Evolutionary conservation across 768 basidiomycete genomes (phyloP).

Genomic region (Pisolithus albus): DNA sequence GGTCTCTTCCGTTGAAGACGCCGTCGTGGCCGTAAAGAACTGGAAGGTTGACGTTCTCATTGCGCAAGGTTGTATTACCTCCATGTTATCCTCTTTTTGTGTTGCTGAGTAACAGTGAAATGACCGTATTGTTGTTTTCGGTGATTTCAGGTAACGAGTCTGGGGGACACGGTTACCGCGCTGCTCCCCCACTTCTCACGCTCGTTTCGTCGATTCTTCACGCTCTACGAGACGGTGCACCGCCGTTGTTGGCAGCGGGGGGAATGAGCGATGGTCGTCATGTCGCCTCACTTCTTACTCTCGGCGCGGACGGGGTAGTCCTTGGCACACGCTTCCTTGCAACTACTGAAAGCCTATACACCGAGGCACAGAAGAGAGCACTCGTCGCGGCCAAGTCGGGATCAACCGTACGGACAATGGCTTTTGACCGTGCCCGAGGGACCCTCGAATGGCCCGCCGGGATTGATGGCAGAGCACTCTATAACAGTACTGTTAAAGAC

Average conservation of each 20-base stretch:
- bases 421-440: conserved; percentile 53
- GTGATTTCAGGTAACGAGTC: conserved; percentile 60
- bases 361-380: conserved; percentile 44
- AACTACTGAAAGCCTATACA: conserved; percentile 57
- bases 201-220: conserved; percentile 52
- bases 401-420: conserved; percentile 50
- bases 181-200: conserved; percentile 53
- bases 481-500: conserved; percentile 50
- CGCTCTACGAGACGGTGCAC: conserved; percentile 34
- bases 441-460: conserved; percentile 55
- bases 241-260: conserved; percentile 66
- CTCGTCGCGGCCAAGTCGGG: conserved; percentile 41
- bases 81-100: background rate
- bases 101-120: background rate
- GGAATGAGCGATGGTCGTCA: conserved; percentile 62
- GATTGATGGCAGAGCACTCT: conserved; percentile 47
- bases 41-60: conserved; percentile 72
- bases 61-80: conserved; percentile 53
- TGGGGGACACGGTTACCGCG: conserved; percentile 64
- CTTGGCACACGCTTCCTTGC: conserved; percentile 72
- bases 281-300: conserved; percentile 54
- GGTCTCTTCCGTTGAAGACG: conserved; percentile 55
- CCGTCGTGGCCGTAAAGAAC: conserved; percentile 49
- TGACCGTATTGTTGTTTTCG: conserved; percentile 2
- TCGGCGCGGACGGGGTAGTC: conserved; percentile 64